phyloP scores from a whole-genome alignment of 345 rosid genomes.

The Acer saccharum region DNA sequence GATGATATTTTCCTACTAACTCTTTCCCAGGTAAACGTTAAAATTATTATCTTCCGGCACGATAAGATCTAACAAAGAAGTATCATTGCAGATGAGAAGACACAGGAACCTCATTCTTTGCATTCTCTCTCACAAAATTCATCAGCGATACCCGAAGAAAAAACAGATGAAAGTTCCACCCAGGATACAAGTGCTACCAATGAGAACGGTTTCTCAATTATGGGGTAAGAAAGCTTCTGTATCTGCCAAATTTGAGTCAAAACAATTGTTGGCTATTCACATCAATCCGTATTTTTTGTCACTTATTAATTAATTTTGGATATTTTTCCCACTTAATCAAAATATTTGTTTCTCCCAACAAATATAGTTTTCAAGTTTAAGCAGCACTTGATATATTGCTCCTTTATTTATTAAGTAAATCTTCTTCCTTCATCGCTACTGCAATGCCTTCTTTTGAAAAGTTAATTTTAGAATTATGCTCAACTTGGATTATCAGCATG shows the following conservation, averaged over 20 bases:
- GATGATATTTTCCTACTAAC: constrained; percentile 19
- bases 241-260: constrained; percentile 2
- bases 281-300: background rate
- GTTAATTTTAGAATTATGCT: constrained; percentile 14
- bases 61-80: constrained; percentile 31
- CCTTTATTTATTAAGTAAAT: background rate
- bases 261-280: constrained; percentile 1
- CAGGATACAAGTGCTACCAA: constrained; percentile 23
- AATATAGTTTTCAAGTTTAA: background rate
- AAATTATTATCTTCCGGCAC: constrained; percentile 15
- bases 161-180: constrained; percentile 36
- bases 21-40: constrained; percentile 18
- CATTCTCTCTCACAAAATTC: constrained; percentile 40
- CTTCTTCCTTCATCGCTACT: constrained; percentile 1
- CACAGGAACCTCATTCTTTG: constrained; percentile 39
- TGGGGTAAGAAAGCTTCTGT: constrained; percentile 48
- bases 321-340: background rate
- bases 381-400: background rate
- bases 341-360: background rate
- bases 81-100: constrained; percentile 55
- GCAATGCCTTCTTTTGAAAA: background rate
- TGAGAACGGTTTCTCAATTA: constrained; percentile 31
- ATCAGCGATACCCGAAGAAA: constrained; percentile 36
- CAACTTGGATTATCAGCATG: constrained; percentile 10
- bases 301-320: background rate